Evolutionary conservation across 805 yeast genomes (phyloP).

Genomic region (Candida silvatica): DNA sequence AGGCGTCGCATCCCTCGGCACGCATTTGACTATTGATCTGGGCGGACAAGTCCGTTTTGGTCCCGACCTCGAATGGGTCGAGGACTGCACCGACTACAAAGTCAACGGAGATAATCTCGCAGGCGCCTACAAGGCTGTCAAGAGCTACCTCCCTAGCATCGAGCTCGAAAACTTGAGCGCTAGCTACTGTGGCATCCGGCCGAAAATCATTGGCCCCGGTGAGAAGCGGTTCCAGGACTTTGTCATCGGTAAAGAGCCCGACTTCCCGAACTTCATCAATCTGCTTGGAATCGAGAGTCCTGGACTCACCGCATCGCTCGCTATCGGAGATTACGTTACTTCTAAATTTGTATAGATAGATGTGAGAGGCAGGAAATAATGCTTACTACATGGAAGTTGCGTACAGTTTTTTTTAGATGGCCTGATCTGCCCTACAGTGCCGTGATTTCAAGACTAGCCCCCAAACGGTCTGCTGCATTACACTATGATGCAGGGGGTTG

Average conservation of each 20-base stretch:
- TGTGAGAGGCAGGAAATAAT: no score
- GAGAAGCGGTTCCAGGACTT: slow-evolving; percentile 58
- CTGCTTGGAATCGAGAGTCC: slow-evolving; percentile 85
- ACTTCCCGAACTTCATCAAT: slow-evolving; percentile 71
- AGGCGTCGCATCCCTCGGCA: slow-evolving; percentile 70
- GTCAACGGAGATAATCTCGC: slow-evolving; percentile 41
- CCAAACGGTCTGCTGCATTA: no score
- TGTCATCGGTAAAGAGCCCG: slow-evolving; percentile 59
- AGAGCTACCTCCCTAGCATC: slow-evolving; percentile 56
- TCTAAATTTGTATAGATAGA: slow-evolving; percentile 15
- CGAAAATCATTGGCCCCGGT: slow-evolving; percentile 51
- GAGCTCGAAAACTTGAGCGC: slow-evolving; percentile 45
- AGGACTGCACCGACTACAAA: slow-evolving; percentile 34
- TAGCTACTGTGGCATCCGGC: slow-evolving; percentile 76
- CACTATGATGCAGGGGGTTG: no score
- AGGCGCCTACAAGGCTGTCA: slow-evolving; percentile 50
- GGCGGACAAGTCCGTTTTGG: slow-evolving; percentile 80
- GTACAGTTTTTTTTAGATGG: no score
- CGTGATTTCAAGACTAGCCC: no score
- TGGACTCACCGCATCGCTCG: slow-evolving; percentile 77
- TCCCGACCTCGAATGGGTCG: slow-evolving; percentile 83
- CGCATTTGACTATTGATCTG: slow-evolving; percentile 77
- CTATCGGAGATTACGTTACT: slow-evolving; percentile 68
- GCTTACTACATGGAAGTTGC: no score
- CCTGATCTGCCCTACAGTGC: no score